These are phyloP conservation scores for Botrytis paeoniae DNA, from an alignment of 2,329 filamentous ascomycete species.

Conservation along the genomic window DNA sequence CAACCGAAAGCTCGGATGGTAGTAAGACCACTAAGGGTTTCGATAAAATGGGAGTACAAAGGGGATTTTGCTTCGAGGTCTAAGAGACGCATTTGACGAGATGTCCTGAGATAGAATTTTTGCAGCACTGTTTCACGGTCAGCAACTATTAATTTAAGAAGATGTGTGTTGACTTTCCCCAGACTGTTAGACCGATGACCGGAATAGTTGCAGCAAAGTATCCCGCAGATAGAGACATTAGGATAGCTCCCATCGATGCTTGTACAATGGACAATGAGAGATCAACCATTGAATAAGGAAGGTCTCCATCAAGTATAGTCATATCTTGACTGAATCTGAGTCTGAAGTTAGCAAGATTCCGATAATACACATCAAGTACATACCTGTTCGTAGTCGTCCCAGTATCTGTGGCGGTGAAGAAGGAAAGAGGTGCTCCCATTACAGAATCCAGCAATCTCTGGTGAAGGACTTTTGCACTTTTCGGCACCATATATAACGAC, in stretches of 20 bases:
- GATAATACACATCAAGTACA: not conserved
- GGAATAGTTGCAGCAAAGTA: constrained; percentile 44
- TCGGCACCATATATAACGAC: constrained; percentile 51
- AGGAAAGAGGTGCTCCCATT: constrained; percentile 40
- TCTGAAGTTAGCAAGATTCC: not conserved
- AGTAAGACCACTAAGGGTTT: constrained; percentile 45
- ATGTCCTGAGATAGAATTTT: constrained; percentile 48
- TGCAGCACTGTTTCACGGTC: constrained; percentile 34
- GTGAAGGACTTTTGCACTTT: constrained; percentile 50
- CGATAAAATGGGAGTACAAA: constrained; percentile 48
- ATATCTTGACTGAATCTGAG: constrained; percentile 31
- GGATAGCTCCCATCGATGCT: constrained; percentile 42
- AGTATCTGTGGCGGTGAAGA: constrained; percentile 29
- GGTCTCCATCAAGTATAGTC: constrained; percentile 30
- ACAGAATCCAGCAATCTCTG: constrained; percentile 48
- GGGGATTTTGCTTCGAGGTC: constrained; percentile 47
- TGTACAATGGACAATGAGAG: constrained; percentile 33
- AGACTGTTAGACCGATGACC: constrained; percentile 39
- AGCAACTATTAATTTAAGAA: not conserved
- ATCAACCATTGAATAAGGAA: constrained; percentile 28
- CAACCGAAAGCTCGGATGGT: constrained; percentile 49
- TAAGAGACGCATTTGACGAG: constrained; percentile 48
- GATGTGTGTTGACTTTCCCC: constrained; percentile 7
- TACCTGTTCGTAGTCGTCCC: constrained; percentile 29
- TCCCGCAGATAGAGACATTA: constrained; percentile 36